Base-by-base conservation (phyloP, 1,284 basidiomycete species). In the Tilletia walkeri region DNA sequence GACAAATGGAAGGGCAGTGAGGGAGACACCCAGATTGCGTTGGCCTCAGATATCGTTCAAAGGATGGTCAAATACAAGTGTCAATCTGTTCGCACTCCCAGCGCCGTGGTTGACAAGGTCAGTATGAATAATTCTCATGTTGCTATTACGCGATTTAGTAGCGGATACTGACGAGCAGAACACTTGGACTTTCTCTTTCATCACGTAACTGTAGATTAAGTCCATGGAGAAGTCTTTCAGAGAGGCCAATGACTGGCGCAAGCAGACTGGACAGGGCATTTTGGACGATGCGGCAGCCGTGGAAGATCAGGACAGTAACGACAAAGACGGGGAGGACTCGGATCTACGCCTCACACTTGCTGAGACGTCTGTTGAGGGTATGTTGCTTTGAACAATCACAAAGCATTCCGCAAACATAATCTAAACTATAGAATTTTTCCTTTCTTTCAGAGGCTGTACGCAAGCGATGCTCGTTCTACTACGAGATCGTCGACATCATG, bases 31-130 rank as follows among this genome's bases (percentile, higher is more conserved):
- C 56, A 61, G 18, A 2, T 34, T n/a, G 20, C 36, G 18, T 36
- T 61, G 24, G 56, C 56, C 56, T 61, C 56, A 12, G 56, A 61
- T 30, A 61, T 61, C 10, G 7, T 6, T 9, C 56, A 61, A 61
- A 10, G 6, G 5, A 61, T 61, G 6, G 36, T 30, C 20, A 9
- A 36, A 30, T 4, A 34, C 24, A 61, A 61, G 56, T 34, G 24
- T 30, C 20, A 18, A 9, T n/a, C 36, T 5, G 56, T 34, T 10
- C 20, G 56, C 7, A 10, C 56, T 7, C n/a, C 24, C 9, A 10
- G 20, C 18, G 18, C 56, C 24, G 36, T 61, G 9, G 56, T 61
- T 14, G 56, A 61, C 9, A 61, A 61, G 56, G 56, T 61, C 5
- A 9, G 56, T 61, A 16, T 30, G 20, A 9, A 45, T 9, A 45